phyloP scores from a whole-genome alignment of 441 rosid species.

The Erodium texanum region DNA sequence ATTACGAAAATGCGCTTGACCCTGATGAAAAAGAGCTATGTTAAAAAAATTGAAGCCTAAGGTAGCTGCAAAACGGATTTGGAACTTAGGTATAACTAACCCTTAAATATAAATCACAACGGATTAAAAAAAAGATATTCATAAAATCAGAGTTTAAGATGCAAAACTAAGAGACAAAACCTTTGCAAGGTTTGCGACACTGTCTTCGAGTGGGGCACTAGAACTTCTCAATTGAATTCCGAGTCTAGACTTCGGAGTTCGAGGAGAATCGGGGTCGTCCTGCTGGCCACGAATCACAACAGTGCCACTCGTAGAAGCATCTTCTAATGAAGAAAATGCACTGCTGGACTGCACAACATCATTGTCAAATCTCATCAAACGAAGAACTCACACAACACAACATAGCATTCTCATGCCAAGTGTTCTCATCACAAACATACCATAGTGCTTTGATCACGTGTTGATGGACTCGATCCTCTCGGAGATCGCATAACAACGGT shows the following conservation, averaged over 20 bases:
- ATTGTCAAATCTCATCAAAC: slow-evolving; percentile 36
- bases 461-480: slow-evolving; percentile 55
- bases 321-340: slow-evolving; percentile 57
- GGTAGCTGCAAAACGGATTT: no score
- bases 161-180: slow-evolving; percentile 22
- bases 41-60: no score
- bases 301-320: slow-evolving; percentile 91
- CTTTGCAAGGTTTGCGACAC: slow-evolving; percentile 84
- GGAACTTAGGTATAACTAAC: no score
- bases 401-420: slow-evolving; percentile 10
- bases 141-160: neutral
- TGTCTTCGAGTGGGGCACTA: slow-evolving; percentile 80
- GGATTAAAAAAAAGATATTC: neutral
- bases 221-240: slow-evolving; percentile 79
- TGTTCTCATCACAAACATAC: slow-evolving; percentile 31
- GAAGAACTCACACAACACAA: slow-evolving; percentile 17
- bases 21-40: no score
- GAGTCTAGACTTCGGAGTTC: slow-evolving; percentile 81
- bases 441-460: slow-evolving; percentile 49
- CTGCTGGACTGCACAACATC: slow-evolving; percentile 63
- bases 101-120: neutral
- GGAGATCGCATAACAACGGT: slow-evolving; percentile 83
- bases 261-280: slow-evolving; percentile 75
- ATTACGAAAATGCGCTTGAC: no score
- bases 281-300: slow-evolving; percentile 77